phyloP scores from a whole-genome alignment of 2,329 filamentous ascomycete genomes.

The Paracoccidioides brasiliensis region DNA sequence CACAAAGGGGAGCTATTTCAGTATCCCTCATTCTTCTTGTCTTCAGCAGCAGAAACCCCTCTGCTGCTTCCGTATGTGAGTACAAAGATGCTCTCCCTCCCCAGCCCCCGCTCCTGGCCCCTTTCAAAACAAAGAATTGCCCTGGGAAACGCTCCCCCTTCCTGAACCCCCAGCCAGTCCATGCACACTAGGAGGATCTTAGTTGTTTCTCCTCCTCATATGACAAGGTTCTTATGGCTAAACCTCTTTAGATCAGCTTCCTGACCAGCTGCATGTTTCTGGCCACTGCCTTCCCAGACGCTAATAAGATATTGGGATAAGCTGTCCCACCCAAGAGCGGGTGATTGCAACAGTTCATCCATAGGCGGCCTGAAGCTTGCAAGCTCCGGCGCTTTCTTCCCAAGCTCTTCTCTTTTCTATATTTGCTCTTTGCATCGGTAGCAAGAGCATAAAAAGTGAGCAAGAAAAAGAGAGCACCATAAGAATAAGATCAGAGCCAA shows the following conservation, averaged over 20 bases:
- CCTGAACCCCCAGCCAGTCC: neutral
- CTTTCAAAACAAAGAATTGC: slow-evolving; percentile 2
- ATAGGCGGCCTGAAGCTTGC: slow-evolving; percentile 5
- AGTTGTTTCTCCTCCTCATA: neutral
- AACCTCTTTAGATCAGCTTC: neutral
- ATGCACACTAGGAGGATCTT: slow-evolving; percentile 1
- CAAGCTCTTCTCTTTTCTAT: neutral
- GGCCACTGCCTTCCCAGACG: neutral
- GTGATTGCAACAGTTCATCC: slow-evolving; percentile 11
- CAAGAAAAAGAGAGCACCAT: neutral
- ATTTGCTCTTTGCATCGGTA: neutral
- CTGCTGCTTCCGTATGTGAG: slow-evolving; percentile 4
- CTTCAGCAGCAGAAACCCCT: neutral
- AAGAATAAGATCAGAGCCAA: neutral
- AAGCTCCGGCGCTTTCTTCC: neutral
- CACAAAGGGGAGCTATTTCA: slow-evolving; percentile 2
- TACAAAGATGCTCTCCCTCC: neutral
- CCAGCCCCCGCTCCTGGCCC: neutral
- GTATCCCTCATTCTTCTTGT: neutral
- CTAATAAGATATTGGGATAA: slow-evolving; percentile 1
- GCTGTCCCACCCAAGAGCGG: slow-evolving; percentile 4
- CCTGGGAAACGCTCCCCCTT: neutral
- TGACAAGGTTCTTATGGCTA: slow-evolving; percentile 2
- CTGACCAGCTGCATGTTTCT: slow-evolving; percentile 8
- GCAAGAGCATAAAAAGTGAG: slow-evolving; percentile 1